phyloP scores from a whole-genome alignment of 31 red algal species.

The Endocladia muricata region DNA sequence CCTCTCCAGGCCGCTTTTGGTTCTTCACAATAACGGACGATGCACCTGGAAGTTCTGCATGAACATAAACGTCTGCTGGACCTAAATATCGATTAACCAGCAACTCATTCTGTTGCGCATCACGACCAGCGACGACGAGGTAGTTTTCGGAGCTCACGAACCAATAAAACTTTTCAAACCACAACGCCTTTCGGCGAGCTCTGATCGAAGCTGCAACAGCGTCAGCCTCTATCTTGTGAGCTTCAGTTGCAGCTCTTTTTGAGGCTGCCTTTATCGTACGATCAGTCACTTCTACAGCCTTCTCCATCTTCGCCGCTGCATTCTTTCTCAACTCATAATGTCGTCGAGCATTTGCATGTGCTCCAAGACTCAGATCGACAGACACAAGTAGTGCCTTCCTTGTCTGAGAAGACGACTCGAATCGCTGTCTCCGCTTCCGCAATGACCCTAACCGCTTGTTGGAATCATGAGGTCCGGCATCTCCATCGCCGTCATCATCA shows the following conservation, averaged over 20 bases:
- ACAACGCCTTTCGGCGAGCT: constrained; percentile 66
- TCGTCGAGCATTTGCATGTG: constrained; percentile 79
- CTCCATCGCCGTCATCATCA: constrained; percentile 27
- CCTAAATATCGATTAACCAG: constrained; percentile 92
- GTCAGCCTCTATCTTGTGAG: constrained; percentile 45
- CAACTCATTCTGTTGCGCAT: constrained; percentile 95
- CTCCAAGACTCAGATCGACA: constrained; percentile 56
- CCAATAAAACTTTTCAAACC: constrained; percentile 99
- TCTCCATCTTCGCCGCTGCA: constrained; percentile 78
- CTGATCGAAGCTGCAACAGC: constrained; percentile 65
- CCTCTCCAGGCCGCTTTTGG: background rate
- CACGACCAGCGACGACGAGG: constrained; percentile 87
- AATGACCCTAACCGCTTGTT: background rate
- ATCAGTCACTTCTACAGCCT: constrained; percentile 73
- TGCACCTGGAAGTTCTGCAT: constrained; percentile 89
- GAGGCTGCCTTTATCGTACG: constrained; percentile 81
- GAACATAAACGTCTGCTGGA: constrained; percentile 86
- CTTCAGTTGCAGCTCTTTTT: constrained; percentile 70
- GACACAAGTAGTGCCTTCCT: constrained; percentile 44
- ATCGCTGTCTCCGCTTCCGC: background rate
- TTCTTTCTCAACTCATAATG: constrained; percentile 68
- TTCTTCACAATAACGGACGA: constrained; percentile 86
- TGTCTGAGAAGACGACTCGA: constrained; percentile 11
- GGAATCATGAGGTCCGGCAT: constrained; percentile 19
- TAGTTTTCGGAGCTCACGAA: constrained; percentile 91